Evolutionary conservation across 768 basidiomycete genomes (phyloP), one percentile per base, ranked within the genome.

Genomic region (Cyclocybe cylindracea): DNA sequence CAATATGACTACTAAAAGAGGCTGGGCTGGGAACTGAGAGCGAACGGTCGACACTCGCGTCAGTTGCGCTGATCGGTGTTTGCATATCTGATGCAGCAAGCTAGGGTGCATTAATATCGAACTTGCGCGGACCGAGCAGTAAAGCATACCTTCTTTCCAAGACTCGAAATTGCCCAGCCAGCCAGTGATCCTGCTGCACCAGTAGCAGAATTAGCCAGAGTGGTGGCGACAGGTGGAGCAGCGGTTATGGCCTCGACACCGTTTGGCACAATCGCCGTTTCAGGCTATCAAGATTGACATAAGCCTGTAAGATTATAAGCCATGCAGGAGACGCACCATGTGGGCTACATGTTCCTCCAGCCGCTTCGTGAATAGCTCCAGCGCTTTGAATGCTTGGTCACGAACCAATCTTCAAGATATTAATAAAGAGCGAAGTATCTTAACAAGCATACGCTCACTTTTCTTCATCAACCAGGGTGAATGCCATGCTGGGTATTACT

Each of bases 321-420:
- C 39, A 44, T 31, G 43, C n/a, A 34, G 36, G 19, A 37, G 7
- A 44, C 78, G n/a, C 46, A 94, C 95, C 94, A 99, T 90, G 2
- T 82, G 78, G 0, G 79, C 78, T 2, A 87, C 91, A 59, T 97
- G 80, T 7, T 74, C 79, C 63, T 97, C 93, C 29, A 98, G 70
- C 56, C 80, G 84, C 67, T 89, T 91, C 55, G 96, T 75, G 62
- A 97, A 94, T 43, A 96, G 72, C 39, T 92, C 91, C 48, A 96
- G 77, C 5, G 94, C 89, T 68, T 91, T 96, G 78, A 96, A 98
- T 2, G 92, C 96, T 62, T 98, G 96, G 69, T 98, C 95, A 14
- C 97, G 83, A 0, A 98, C 96, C 6, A 92, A 68, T 60, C 96
- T 98, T 24, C 24, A 24, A 24, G 59, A 3, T 47, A 13, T 46